These are phyloP conservation scores for Colletotrichum sp. DNA, from an alignment of 2,329 filamentous ascomycete genomes.

Conservation along the genomic window DNA sequence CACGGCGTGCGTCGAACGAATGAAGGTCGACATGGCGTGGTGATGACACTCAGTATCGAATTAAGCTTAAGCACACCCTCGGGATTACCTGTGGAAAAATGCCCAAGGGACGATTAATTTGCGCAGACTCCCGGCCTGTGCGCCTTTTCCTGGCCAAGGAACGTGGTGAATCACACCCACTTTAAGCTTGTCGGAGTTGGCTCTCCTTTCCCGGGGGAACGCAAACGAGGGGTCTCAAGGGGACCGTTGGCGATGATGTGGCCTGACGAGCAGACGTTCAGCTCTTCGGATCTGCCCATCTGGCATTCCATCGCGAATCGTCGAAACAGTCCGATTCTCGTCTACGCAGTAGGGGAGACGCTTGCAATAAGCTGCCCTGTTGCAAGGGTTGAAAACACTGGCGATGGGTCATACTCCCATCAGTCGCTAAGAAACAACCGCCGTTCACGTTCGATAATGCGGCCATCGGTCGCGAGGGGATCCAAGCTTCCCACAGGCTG, in stretches of 20 bases:
- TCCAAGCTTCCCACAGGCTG: not conserved
- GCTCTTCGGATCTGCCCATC: not conserved
- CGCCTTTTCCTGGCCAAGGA: not conserved
- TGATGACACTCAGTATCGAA: conserved; percentile 19
- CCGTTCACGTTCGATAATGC: not conserved
- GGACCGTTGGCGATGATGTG: not conserved
- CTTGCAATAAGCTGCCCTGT: not conserved
- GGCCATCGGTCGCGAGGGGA: not conserved
- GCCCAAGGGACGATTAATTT: not conserved
- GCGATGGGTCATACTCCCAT: not conserved
- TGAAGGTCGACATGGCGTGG: conserved; percentile 8
- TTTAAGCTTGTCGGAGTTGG: not conserved
- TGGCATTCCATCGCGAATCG: not conserved
- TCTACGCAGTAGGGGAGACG: no score
- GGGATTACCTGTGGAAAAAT: conserved; percentile 4
- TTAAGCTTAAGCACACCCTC: conserved; percentile 22
- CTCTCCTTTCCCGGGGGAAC: not conserved
- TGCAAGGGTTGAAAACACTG: not conserved
- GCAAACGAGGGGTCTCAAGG: not conserved
- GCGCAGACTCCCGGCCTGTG: conserved; percentile 1
- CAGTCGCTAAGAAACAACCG: not conserved
- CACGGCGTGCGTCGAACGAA: conserved; percentile 5
- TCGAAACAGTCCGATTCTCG: not conserved
- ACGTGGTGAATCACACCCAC: not conserved
- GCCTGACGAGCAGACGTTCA: conserved; percentile 1